phyloP scores from a whole-genome alignment of 2,329 filamentous ascomycete species.

The Fusarium agapanthi region DNA sequence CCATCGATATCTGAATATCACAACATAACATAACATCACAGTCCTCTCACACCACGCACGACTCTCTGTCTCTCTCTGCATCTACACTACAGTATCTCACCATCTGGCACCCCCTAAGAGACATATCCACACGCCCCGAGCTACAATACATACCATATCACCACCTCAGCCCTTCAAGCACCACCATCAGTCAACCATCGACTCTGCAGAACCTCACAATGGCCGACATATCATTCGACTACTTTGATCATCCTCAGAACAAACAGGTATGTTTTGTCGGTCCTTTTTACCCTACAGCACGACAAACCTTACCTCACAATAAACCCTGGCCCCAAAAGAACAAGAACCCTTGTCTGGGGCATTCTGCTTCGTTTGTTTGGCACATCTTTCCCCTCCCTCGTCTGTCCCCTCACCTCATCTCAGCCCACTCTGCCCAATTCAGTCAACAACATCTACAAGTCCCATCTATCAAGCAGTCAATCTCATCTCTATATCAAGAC shows the following conservation, averaged over 20 bases:
- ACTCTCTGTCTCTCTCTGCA: background rate
- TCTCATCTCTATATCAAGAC: conserved; percentile 33
- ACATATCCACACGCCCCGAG: conserved; percentile 23
- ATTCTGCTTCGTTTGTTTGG: conserved; percentile 40
- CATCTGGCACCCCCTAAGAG: background rate
- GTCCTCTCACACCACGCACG: conserved; percentile 27
- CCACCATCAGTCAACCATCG: conserved; percentile 33
- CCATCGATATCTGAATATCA: conserved; percentile 26
- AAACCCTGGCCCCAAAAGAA: background rate
- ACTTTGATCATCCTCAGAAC: conserved; percentile 41
- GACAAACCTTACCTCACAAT: background rate
- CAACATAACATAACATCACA: conserved; percentile 27
- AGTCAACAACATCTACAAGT: conserved; percentile 6
- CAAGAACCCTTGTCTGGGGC: conserved; percentile 36
- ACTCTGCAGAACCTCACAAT: conserved; percentile 27
- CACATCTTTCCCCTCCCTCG: conserved; percentile 33
- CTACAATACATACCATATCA: conserved; percentile 24
- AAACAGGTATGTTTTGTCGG: conserved; percentile 40
- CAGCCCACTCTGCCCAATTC: conserved; percentile 33
- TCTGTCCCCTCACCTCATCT: conserved; percentile 35
- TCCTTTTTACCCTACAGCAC: conserved; percentile 11
- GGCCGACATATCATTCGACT: conserved; percentile 43
- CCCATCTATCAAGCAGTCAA: conserved; percentile 6
- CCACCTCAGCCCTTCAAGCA: conserved; percentile 11
- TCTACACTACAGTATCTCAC: conserved; percentile 10